phyloP scores from a whole-genome alignment of 2,329 filamentous ascomycete genomes.

The Neofusicoccum ribis region DNA sequence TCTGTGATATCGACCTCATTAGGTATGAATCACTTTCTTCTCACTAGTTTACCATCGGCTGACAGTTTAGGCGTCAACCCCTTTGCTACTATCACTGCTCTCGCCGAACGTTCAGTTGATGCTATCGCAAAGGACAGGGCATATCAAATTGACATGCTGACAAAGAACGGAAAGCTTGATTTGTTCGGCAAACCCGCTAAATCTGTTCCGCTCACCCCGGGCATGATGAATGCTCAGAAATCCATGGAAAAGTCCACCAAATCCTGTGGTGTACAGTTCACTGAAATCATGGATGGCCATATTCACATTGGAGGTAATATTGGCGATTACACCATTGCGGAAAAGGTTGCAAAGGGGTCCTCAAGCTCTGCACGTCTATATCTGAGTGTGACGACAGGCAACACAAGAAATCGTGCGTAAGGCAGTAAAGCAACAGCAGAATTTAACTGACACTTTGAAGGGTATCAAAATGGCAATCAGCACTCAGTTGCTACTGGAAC shows the following conservation, averaged over 20 bases:
- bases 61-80: slow-evolving; percentile 56
- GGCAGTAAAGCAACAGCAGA: too few relatives aligned
- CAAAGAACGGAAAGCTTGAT: slow-evolving; percentile 26
- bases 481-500: slow-evolving; percentile 59
- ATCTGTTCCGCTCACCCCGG: background rate
- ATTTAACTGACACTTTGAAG: too few relatives aligned
- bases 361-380: slow-evolving; percentile 22
- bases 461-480: slow-evolving; percentile 41
- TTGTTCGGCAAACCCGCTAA: slow-evolving; percentile 20
- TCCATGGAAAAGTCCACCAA: slow-evolving; percentile 21
- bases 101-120: slow-evolving; percentile 65
- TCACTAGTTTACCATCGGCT: background rate
- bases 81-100: slow-evolving; percentile 67
- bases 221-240: slow-evolving; percentile 11
- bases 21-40: slow-evolving; percentile 31
- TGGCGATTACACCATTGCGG: slow-evolving; percentile 52
- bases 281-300: slow-evolving; percentile 65
- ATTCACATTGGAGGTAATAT: slow-evolving; percentile 50
- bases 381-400: slow-evolving; percentile 25
- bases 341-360: slow-evolving; percentile 20
- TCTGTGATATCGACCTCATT: slow-evolving; percentile 63
- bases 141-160: slow-evolving; percentile 48
- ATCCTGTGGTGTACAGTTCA: slow-evolving; percentile 57
- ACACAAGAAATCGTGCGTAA: background rate
- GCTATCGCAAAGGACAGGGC: slow-evolving; percentile 45